Percentiles rank a stretch among this genome's conserved stretches.
phyloP scores from a whole-genome alignment of 768 basidiomycete genomes.

The Sistotremastrum suecicum region DNA sequence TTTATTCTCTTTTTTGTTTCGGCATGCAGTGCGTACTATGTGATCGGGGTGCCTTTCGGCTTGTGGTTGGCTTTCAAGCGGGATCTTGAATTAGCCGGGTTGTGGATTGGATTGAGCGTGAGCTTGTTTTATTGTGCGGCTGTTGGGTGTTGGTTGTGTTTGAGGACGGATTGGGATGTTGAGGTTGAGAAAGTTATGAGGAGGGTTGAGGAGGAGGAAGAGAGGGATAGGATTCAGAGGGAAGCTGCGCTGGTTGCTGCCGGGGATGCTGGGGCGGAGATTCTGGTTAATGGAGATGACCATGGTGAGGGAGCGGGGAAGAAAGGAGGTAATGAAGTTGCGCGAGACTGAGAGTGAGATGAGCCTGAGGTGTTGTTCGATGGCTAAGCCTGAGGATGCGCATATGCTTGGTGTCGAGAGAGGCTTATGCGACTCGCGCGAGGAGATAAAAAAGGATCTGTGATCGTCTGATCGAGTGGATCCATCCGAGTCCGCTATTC shows the following conservation, averaged over 20 bases:
- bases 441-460: no score
- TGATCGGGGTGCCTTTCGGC: constrained; percentile 70
- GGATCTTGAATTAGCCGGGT: constrained; percentile 46
- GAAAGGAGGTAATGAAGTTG: no score
- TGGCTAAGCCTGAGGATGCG: no score
- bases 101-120: constrained; percentile 74
- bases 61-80: constrained; percentile 58
- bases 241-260: background rate
- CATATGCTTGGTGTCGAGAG: no score
- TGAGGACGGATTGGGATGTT: constrained; percentile 52
- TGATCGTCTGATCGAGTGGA: no score
- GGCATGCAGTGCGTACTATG: constrained; percentile 51
- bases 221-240: constrained; percentile 3
- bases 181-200: constrained; percentile 50
- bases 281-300: no score
- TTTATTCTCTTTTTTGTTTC: background rate
- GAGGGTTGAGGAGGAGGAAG: constrained; percentile 36
- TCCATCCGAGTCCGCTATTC: no score
- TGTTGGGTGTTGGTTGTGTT: constrained; percentile 36
- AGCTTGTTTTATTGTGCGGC: constrained; percentile 45
- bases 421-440: no score
- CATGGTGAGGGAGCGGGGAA: no score
- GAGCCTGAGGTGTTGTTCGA: no score
- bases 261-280: no score
- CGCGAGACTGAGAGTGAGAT: no score